Conservation (phyloP, 2,329 filamentous ascomycete genomes). For the Raffaelea deltoideospora region DNA sequence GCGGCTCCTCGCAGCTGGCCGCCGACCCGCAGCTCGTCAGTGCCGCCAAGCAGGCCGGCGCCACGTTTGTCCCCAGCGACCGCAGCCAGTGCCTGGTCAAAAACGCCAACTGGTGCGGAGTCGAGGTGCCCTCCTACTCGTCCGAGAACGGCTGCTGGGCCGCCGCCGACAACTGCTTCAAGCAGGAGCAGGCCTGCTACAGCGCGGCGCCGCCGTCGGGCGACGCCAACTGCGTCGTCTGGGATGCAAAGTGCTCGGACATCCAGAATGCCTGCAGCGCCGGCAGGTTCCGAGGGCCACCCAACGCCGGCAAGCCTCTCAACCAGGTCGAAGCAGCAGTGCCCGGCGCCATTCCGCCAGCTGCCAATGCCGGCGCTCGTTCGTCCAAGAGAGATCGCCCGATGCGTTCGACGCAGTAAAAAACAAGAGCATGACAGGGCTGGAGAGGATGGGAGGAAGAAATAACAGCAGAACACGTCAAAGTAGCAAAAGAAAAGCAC, state of each 20-base stretch:
- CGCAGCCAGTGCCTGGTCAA: conserved; percentile 43
- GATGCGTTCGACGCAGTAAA: too few relatives aligned
- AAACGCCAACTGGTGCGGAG: conserved; percentile 60
- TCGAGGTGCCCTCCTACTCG: conserved; percentile 41
- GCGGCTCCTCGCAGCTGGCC: too few relatives aligned
- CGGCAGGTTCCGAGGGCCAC: conserved; percentile 30
- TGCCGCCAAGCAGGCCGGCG: conserved; percentile 25
- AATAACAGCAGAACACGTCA: too few relatives aligned
- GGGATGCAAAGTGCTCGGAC: conserved; percentile 44
- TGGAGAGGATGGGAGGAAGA: too few relatives aligned
- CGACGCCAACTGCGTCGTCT: conserved; percentile 40
- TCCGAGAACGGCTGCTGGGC: conserved; percentile 45
- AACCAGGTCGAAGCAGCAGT: conserved; percentile 16
- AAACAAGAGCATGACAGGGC: too few relatives aligned
- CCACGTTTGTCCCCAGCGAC: conserved; percentile 29
- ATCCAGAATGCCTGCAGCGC: conserved; percentile 28
- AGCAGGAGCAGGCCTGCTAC: conserved; percentile 46
- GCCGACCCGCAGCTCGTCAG: conserved; percentile 20
- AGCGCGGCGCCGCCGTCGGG: conserved; percentile 42
- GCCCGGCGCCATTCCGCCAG: conserved; percentile 18
- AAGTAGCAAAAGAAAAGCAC: too few relatives aligned
- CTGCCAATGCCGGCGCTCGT: neutral
- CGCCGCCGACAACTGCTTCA: conserved; percentile 38
- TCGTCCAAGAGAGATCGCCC: too few relatives aligned
- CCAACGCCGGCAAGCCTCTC: conserved; percentile 23